Percentiles rank a stretch among this genome's conserved stretches.
Conservation (phyloP, 2,329 filamentous ascomycete genomes). For the Aspergillus sojae region DNA sequence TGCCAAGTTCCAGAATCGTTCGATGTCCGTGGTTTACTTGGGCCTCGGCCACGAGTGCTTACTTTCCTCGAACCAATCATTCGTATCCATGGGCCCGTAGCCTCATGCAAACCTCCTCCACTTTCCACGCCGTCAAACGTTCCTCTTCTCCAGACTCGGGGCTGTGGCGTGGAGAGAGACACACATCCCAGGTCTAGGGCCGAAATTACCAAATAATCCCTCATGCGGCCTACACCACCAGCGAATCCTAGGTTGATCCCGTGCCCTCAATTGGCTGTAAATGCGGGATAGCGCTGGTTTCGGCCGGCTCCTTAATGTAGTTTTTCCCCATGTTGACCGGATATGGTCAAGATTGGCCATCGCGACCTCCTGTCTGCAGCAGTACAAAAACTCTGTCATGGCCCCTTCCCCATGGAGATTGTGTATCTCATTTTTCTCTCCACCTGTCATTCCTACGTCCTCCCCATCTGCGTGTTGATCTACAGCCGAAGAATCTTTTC, state of each 20-base stretch:
- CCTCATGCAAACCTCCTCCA: conserved; percentile 3
- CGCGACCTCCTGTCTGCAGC: background rate
- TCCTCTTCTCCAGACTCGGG: conserved; percentile 9
- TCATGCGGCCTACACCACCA: background rate
- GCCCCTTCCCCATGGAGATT: conserved; percentile 3
- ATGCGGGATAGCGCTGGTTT: conserved; percentile 11
- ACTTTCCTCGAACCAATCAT: background rate
- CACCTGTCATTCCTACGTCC: background rate
- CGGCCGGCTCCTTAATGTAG: conserved; percentile 4
- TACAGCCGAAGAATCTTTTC: background rate
- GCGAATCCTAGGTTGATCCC: background rate
- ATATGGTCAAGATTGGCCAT: conserved; percentile 9
- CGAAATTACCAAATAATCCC: conserved; percentile 2
- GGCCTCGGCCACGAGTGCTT: conserved; percentile 1
- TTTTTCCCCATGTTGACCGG: conserved; percentile 8
- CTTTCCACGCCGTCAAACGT: conserved; percentile 7
- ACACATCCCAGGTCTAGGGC: background rate
- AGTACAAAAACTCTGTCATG: conserved; percentile 8
- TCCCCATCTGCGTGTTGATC: background rate
- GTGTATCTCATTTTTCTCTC: conserved; percentile 3
- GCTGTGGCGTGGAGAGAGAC: conserved; percentile 6
- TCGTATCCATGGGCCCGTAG: background rate
- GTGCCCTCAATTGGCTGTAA: conserved; percentile 4
- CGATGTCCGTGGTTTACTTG: conserved; percentile 3
- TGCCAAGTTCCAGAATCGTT: conserved; percentile 10